Percentiles rank a stretch among this genome's conserved stretches.
These are phyloP conservation scores for Alliaria petiolata DNA, from an alignment of 345 rosid genomes.

Conservation along the genomic window DNA sequence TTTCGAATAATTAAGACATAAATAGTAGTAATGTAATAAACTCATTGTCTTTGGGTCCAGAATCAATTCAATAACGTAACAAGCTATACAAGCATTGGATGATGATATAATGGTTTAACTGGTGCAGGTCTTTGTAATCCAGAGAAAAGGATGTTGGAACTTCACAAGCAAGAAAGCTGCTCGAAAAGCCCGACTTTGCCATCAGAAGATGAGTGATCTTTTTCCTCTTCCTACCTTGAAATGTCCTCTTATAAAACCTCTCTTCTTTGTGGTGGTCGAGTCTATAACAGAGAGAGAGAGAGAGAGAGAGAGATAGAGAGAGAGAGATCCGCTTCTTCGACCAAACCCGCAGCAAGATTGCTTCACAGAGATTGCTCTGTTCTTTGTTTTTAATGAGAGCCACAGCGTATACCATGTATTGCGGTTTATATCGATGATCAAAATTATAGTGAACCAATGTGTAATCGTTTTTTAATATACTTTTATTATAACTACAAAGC, in stretches of 20 bases:
- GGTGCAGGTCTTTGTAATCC: conserved; percentile 79
- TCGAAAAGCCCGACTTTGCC: conserved; percentile 63
- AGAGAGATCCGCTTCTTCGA: not conserved
- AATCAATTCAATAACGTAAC: not conserved
- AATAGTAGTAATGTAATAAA: not conserved
- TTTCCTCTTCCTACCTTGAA: not conserved
- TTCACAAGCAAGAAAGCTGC: conserved; percentile 75
- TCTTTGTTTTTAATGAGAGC: not conserved
- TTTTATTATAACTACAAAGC: not conserved
- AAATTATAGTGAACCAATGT: no score
- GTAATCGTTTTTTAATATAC: no score
- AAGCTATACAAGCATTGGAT: not conserved
- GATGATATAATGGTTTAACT: not conserved
- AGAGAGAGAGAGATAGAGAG: not conserved
- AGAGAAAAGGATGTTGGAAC: conserved; percentile 67
- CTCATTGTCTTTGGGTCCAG: not conserved
- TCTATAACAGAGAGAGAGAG: not conserved
- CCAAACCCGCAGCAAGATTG: not conserved
- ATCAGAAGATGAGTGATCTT: conserved; percentile 52
- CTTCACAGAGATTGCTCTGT: not conserved
- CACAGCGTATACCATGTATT: no score
- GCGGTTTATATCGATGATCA: no score
- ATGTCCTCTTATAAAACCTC: not conserved
- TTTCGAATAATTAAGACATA: conserved; percentile 4
- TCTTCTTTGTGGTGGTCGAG: not conserved